Conservation (phyloP, 306 rosid genomes). For the Cyclanthera cordifolia region DNA sequence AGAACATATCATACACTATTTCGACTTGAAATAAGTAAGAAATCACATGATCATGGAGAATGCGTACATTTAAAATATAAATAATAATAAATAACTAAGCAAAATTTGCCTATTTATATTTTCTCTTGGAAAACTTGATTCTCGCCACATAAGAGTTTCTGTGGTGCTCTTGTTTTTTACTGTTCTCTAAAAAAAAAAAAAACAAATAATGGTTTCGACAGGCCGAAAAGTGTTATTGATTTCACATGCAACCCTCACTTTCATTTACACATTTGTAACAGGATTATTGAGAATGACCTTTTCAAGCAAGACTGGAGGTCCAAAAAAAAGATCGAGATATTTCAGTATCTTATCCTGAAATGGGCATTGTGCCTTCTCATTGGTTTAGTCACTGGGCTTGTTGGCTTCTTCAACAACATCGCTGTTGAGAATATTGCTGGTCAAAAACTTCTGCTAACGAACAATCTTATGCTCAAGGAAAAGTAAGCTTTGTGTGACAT, state of each 20-base stretch:
- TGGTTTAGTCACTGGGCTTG: constrained; percentile 58
- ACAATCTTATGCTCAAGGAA: constrained; percentile 37
- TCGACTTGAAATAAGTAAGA: neutral
- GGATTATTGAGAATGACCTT: constrained; percentile 69
- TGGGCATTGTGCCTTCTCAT: constrained; percentile 65
- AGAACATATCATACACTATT: neutral
- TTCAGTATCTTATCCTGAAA: constrained; percentile 45
- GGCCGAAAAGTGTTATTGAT: neutral
- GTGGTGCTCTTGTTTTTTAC: neutral
- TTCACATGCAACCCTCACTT: neutral
- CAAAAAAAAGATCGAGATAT: constrained; percentile 34
- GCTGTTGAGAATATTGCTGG: constrained; percentile 81
- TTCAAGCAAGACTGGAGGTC: constrained; percentile 76
- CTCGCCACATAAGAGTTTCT: neutral
- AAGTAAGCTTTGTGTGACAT: constrained; percentile 27
- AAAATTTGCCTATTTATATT: neutral
- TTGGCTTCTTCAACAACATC: constrained; percentile 59
- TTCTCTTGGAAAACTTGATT: neutral
- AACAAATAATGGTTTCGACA: neutral
- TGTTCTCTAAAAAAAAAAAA: neutral
- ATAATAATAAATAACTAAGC: neutral
- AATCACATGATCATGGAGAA: neutral
- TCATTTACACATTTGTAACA: constrained; percentile 25
- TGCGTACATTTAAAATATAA: neutral
- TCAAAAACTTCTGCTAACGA: constrained; percentile 48